Evolutionary conservation across 306 rosid species (phyloP), one percentile per base, ranked within the genome.

Genomic region (Trifolium subterraneum): DNA sequence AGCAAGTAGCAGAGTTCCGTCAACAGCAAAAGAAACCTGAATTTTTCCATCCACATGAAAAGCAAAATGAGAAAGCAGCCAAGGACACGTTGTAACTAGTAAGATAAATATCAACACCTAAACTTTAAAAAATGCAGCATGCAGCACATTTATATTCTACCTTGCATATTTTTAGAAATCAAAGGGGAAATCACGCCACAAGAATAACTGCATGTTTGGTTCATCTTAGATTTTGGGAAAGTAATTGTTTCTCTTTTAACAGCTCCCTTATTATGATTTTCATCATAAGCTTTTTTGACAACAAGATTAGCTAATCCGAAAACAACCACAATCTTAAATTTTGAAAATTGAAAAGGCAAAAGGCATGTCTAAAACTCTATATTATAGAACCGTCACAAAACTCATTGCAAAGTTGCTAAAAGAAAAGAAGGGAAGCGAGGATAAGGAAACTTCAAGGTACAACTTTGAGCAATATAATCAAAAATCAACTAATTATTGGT

Each of bases 11-110:
- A 90, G 81, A 74, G 87, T 82, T 29, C 96, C 96, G 65, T 90
- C 96, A 71, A 90, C 92, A 3, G 96, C 92, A 72, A 90, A 87
- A 72, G 96, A 87, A 72, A 87, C 96, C 96, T 90, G 84, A 74
- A 74, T 70, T 74, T 65, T 39, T 85, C 67, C 38, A 70, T 38
- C 38, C 58, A 65, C 42, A 47, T 42, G 74, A 47, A 31, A 68
- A 63, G 47, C 66, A 38, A 35, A 14, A 50, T 50, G 74, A 39
- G 23, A 55, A 70, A 73, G 41, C 76, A 66, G 22, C 7, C n/a
- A 72, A 38, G 0, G 33, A 33, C n/a, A 27, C 36, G 10, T 60
- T 59, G 12, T 63, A n/a, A n/a, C n/a, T n/a, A n/a, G n/a, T n/a
- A n/a, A 61, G 48, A 50, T 65, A 51, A 51, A 42, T 23, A 52